These are phyloP conservation scores for Aspergillus baeticus DNA, from an alignment of 495 filamentous ascomycete genomes.

Conservation along the genomic window DNA sequence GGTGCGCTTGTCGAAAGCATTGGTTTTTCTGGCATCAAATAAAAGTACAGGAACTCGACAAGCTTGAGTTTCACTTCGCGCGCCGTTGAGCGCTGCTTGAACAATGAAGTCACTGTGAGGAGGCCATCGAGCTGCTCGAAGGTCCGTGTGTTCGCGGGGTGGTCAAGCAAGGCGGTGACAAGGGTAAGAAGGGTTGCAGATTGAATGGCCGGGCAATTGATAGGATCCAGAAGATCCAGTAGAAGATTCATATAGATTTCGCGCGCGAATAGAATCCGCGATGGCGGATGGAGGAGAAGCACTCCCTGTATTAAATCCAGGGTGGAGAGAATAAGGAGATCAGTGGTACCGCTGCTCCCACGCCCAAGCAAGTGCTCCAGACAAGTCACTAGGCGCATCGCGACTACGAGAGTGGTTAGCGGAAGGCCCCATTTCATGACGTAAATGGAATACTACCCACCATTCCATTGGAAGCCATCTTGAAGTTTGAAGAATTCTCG, in stretches of 20 bases:
- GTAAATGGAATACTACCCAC: conserved; percentile 36
- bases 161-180: conserved; percentile 80
- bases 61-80: conserved; percentile 89
- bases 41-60: conserved; percentile 96
- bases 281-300: conserved; percentile 90
- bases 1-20: conserved; percentile 43
- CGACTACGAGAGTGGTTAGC: conserved; percentile 50
- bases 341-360: conserved; percentile 76
- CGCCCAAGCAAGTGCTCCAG: conserved; percentile 85
- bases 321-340: conserved; percentile 83
- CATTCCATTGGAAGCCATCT: conserved; percentile 97
- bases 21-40: conserved; percentile 89
- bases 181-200: conserved; percentile 85
- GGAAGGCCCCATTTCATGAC: not conserved
- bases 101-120: conserved; percentile 87
- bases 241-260: conserved; percentile 96
- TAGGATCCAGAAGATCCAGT: conserved; percentile 89
- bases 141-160: conserved; percentile 80
- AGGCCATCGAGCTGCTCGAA: conserved; percentile 94
- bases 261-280: conserved; percentile 79
- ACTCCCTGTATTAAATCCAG: conserved; percentile 89
- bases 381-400: conserved; percentile 79
- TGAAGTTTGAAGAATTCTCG: conserved; percentile 95
- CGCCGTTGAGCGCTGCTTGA: conserved; percentile 78
- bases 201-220: conserved; percentile 89